Base-by-base conservation (phyloP, 2,329 filamentous ascomycete genomes). In the Neonectria neomacrospora region DNA sequence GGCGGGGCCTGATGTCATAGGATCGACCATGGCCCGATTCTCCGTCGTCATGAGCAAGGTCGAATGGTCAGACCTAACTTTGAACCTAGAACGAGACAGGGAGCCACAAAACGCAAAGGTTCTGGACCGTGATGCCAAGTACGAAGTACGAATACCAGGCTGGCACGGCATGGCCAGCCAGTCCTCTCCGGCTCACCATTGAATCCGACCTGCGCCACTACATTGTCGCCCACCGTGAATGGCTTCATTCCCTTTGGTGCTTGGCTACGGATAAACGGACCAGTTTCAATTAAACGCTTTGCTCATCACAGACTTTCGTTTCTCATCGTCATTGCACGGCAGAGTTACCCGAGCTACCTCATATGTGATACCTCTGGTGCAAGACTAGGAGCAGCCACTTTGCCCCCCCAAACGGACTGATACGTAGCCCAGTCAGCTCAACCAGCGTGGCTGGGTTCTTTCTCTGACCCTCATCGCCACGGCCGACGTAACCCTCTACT, bases 1-100 rank as follows among this genome's bases (percentile, higher is more conserved):
- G 48, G 58, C 53, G 47, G 62, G 57, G 44, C 39, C 66, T 73
- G 70, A 73, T 73, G 71, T 73, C 71, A 73, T 73, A 30, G 55
- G 65, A 71, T 63, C 67, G 59, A 61, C 68, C 66, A 55, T 72
- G 39, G 37, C 59, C 58, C 51, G 47, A 48, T 52, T 34, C 41
- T 54, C 50, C 32, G 18, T 52, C 60, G 28, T 50, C 47, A 50
- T 50, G 23, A 48, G 10, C 45, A 28, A n/a, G 16, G 26, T 48
- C 26, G 16, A 48, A n/a, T 30, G 26, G 26, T 28, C 47, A 50
- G 47, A 50, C 47, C 45, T 16, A 20, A 37, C 34, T 28, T 48
- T 48, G 45, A 28, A 28, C 44, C 44, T n/a, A 28, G 23, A 18
- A 34, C 44, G 44, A 14, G 23, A 28, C 44, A 47, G 8, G 23